Evolutionary conservation across 805 yeast species (phyloP), one percentile per base, ranked within the genome.

Genomic region (Starmerella bombi): DNA sequence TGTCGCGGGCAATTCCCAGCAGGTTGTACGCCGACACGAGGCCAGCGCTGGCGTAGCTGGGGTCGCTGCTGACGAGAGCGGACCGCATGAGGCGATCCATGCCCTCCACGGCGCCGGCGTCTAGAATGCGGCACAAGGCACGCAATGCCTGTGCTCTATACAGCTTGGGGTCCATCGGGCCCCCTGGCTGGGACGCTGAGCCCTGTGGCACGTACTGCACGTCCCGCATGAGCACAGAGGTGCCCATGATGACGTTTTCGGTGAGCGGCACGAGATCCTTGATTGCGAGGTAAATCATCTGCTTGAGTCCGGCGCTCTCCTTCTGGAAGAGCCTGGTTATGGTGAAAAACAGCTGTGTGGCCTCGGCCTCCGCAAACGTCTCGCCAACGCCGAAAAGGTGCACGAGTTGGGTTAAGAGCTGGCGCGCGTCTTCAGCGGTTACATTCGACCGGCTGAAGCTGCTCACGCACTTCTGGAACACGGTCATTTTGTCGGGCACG

Each of bases 221-320:
- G 64, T 91, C 98, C 64, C 86, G 86, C 96, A 91, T 91, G 57
- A 91, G 86, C 21, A 94, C 85, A 2, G 95, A 83, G 21, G 98
- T 91, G 21, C 88, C 96, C 97, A 91, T 91, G 61, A 91, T 72
- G 42, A 85, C 84, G 61, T 91, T 96, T 51, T 83, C 82, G 17
- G 95, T 83, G 48, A 80, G 72, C 16, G 77, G 63, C 37, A 88
- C 74, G 48, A 91, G 71, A 61, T 88, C 96, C 65, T 91, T 91
- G 61, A 88, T 85, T 14, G 95, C 88, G 59, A 91, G 68, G 57
- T 88, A 91, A 15, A 88, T 94, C 66, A 82, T 72, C 64, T 91
- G 98, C 62, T 98, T 79, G 58, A 91, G 71, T 30, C 73, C 72
- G 15, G 80, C 75, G 57, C 81, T 86, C 59, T 77, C 81, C 62